Conservation (phyloP, 495 filamentous ascomycete species). For the Tuber borchii region DNA sequence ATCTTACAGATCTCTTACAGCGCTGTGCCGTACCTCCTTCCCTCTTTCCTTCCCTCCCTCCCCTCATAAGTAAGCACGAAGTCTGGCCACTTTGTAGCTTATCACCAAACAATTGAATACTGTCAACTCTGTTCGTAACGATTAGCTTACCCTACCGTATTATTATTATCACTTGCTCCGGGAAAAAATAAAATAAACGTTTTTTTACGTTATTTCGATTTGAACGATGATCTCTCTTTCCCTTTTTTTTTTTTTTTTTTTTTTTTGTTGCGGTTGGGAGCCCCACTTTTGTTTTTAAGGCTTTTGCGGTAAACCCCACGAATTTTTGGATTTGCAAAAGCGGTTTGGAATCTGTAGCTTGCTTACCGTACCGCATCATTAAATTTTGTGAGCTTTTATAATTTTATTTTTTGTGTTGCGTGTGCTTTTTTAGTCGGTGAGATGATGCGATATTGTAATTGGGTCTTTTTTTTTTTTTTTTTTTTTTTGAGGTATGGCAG, state of each 20-base stretch:
- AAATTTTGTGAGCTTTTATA: constrained; percentile 12
- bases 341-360: neutral
- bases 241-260: neutral
- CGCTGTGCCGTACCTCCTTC: neutral
- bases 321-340: neutral
- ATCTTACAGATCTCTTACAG: neutral
- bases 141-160: constrained; percentile 4
- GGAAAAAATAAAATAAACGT: neutral
- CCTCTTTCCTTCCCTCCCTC: neutral
- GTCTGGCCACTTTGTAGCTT: neutral
- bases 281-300: neutral
- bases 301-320: neutral
- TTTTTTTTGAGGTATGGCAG: neutral
- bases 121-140: neutral
- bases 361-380: neutral
- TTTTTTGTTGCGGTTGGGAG: neutral
- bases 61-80: neutral
- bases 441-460: neutral
- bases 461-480: neutral
- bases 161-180: neutral
- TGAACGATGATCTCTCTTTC: neutral
- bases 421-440: neutral
- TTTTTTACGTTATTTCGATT: neutral
- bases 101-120: neutral
- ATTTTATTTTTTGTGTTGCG: neutral